Conservation (phyloP, 1,284 basidiomycete species). For the Moesziomyces sp. region DNA sequence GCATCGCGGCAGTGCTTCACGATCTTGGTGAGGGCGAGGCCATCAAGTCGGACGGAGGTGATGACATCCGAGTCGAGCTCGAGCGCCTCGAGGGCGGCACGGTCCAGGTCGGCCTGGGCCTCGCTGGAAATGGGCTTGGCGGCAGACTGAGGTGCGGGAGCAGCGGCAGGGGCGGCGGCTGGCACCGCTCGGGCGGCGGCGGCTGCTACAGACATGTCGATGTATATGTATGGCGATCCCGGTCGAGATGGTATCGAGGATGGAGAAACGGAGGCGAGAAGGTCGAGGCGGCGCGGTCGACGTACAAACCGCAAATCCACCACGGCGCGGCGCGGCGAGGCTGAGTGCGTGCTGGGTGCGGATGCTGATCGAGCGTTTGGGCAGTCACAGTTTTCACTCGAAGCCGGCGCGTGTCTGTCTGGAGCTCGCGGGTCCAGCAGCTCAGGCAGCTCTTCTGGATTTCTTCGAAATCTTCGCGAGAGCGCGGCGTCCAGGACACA, state of each 20-base stretch:
- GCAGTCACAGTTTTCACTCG: too few species aligned
- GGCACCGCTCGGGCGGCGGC: conserved; percentile 14
- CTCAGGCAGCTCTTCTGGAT: background rate
- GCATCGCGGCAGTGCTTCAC: conserved; percentile 67
- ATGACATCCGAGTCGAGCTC: conserved; percentile 61
- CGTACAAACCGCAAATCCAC: conserved; percentile 3
- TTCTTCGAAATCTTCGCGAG: background rate
- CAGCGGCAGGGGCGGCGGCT: conserved; percentile 16
- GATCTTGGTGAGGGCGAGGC: conserved; percentile 66
- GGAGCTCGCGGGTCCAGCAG: background rate
- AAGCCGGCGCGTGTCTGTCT: too few species aligned
- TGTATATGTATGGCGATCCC: conserved; percentile 7
- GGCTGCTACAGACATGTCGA: conserved; percentile 29
- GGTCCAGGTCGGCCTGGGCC: conserved; percentile 45
- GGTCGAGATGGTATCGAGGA: conserved; percentile 16
- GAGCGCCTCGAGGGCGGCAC: conserved; percentile 54
- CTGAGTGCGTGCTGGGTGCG: conserved; percentile 4
- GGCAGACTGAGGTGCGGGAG: conserved; percentile 15
- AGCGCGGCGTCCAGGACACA: background rate
- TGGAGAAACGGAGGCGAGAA: conserved; percentile 3
- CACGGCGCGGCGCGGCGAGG: background rate
- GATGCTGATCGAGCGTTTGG: too few species aligned
- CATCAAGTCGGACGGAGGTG: conserved; percentile 63
- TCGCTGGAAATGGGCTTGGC: conserved; percentile 22
- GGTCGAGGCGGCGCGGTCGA: conserved; percentile 1